Percentiles rank a stretch among this genome's conserved stretches.
These are phyloP conservation scores for Verbascum thapsus DNA, from an alignment of 257 asterid species.

Conservation along the genomic window DNA sequence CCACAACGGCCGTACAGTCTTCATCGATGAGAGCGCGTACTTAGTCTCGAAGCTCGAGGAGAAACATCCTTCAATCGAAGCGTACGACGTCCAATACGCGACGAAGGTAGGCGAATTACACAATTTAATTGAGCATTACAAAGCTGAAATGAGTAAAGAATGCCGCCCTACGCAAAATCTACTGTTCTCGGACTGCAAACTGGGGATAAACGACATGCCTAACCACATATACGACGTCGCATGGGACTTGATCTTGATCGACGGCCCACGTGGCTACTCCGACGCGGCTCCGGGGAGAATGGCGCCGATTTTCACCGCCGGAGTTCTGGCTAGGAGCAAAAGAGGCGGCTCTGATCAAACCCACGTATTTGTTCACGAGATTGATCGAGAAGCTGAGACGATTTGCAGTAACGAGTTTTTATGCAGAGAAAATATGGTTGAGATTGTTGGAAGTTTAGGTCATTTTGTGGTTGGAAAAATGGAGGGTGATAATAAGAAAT, in stretches of 20 bases:
- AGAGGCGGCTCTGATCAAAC: conserved; percentile 49
- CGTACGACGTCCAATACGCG: conserved; percentile 71
- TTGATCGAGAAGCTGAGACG: conserved; percentile 63
- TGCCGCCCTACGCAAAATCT: conserved; percentile 83
- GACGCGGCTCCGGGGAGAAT: conserved; percentile 68
- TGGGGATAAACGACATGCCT: conserved; percentile 79
- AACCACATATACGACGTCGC: conserved; percentile 84
- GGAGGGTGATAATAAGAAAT: conserved; percentile 31
- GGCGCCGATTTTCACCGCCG: conserved; percentile 76
- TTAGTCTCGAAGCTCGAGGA: conserved; percentile 53
- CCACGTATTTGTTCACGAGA: conserved; percentile 73
- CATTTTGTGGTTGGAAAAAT: conserved; percentile 63
- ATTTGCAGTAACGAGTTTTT: conserved; percentile 66
- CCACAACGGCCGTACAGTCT: conserved; percentile 75
- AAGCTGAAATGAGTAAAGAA: conserved; percentile 40
- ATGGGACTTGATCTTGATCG: conserved; percentile 77
- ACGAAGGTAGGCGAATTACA: conserved; percentile 67
- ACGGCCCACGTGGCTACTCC: conserved; percentile 75
- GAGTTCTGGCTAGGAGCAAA: conserved; percentile 77
- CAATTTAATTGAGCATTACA: conserved; percentile 54
- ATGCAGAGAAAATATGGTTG: conserved; percentile 60
- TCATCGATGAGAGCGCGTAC: conserved; percentile 66
- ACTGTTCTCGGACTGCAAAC: conserved; percentile 75
- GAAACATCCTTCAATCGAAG: conserved; percentile 62
- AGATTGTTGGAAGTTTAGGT: conserved; percentile 47